Evolutionary conservation across 78 protist genomes (phyloP).

Genomic region (Dictyostelium firmibasis): DNA sequence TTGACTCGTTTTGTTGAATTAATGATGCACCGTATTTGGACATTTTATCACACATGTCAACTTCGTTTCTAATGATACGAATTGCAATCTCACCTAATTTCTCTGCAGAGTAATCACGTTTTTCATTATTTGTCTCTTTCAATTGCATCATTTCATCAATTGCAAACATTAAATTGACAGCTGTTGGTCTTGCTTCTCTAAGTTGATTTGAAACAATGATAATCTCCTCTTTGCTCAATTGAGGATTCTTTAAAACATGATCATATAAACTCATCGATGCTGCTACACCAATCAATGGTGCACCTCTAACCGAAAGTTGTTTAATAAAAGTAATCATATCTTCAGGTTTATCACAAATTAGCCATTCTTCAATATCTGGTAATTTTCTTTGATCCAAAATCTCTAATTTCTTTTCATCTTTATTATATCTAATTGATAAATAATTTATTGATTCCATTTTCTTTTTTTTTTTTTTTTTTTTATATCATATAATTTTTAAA

Average conservation of each 20-base stretch:
- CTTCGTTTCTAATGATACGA: conserved; percentile 27
- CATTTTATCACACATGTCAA: conserved; percentile 67
- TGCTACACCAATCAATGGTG: conserved; percentile 79
- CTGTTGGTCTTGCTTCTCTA: conserved; percentile 79
- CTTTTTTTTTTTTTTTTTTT: background rate
- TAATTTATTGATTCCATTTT: conserved; percentile 26
- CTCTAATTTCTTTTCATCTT: conserved; percentile 31
- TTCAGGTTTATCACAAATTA: background rate
- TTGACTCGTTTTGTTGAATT: conserved; percentile 54
- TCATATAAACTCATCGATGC: conserved; percentile 52
- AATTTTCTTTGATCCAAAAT: conserved; percentile 76
- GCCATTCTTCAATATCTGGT: conserved; percentile 81
- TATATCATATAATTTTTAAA: no score
- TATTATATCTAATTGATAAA: conserved; percentile 69
- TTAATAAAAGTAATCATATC: conserved; percentile 70
- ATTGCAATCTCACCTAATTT: background rate
- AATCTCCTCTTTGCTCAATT: background rate
- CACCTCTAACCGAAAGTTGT: conserved; percentile 76
- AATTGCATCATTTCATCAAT: conserved; percentile 56
- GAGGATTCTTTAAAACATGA: background rate
- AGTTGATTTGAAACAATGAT: background rate
- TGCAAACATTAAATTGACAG: conserved; percentile 82
- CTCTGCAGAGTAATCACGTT: background rate
- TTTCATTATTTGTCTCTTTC: background rate
- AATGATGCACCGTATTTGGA: conserved; percentile 64